Conservation (phyloP, 257 asterid genomes). For the Scutellaria galericulata region DNA sequence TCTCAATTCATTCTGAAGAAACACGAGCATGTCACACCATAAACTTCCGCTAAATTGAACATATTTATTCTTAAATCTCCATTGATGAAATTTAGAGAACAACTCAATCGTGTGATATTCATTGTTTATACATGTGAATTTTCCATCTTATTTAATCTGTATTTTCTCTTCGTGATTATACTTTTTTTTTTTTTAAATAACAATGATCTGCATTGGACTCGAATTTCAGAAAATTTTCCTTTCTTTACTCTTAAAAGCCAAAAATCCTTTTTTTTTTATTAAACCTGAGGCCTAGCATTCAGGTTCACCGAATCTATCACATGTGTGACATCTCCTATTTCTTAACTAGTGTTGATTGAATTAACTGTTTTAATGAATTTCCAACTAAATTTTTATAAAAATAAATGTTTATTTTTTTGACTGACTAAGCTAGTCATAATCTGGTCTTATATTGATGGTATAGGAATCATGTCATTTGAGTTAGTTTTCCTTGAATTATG, state of each 20-base stretch:
- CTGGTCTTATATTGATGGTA: neutral
- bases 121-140: neutral
- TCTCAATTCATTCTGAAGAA: neutral
- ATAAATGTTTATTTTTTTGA: neutral
- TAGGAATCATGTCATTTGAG: neutral
- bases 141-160: neutral
- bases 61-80: constrained; percentile 1
- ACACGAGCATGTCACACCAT: neutral
- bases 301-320: neutral
- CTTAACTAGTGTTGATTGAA: constrained; percentile 2
- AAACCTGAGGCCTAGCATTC: neutral
- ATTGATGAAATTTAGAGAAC: neutral
- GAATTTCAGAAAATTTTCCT: neutral
- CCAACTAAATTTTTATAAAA: constrained; percentile 4
- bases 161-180: neutral
- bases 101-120: neutral
- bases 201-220: neutral
- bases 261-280: neutral
- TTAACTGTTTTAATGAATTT: neutral
- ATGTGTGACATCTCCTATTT: neutral
- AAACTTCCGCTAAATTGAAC: neutral
- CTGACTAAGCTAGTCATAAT: constrained; percentile 1
- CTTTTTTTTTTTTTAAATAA: neutral
- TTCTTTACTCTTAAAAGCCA: too few species aligned
- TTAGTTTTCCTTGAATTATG: constrained; percentile 8